Evolutionary conservation across 129 eudicot genomes (phyloP).

Genomic region (Flaveria trinervia): DNA sequence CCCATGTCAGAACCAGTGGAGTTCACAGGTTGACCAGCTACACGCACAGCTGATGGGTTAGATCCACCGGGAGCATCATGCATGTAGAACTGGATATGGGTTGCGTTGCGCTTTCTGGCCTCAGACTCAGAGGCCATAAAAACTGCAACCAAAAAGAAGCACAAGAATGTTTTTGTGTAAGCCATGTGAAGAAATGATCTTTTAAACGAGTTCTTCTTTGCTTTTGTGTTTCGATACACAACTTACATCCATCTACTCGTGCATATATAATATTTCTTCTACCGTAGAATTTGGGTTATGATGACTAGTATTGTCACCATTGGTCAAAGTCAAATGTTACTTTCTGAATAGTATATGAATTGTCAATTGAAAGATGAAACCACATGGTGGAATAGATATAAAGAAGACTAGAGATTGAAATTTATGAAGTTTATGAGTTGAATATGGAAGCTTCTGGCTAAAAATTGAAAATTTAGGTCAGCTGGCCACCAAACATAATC

Average conservation of each 20-base stretch:
- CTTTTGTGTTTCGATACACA: background rate
- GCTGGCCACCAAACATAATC: background rate
- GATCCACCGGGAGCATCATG: slow-evolving; percentile 49
- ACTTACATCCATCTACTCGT: background rate
- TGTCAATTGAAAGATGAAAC: background rate
- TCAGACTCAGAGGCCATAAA: slow-evolving; percentile 1
- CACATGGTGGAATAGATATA: background rate
- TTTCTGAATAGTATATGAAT: background rate
- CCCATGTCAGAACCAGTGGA: slow-evolving; percentile 6
- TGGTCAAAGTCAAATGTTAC: slow-evolving; percentile 24
- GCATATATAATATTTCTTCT: background rate
- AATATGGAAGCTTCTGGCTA: background rate
- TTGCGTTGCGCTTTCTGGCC: slow-evolving; percentile 36
- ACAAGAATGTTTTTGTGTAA: slow-evolving; percentile 4
- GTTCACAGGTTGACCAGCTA: slow-evolving; percentile 35
- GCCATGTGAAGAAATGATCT: slow-evolving; percentile 21
- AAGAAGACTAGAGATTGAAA: background rate
- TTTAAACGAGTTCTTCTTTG: background rate
- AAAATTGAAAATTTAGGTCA: background rate
- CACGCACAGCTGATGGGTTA: slow-evolving; percentile 44
- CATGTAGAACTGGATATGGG: slow-evolving; percentile 64
- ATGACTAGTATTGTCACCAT: background rate
- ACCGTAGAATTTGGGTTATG: slow-evolving; percentile 3
- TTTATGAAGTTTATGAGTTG: background rate
- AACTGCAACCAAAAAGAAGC: slow-evolving; percentile 18